A percentile compares a stretch with the other conserved stretches of the same genome.
Evolutionary conservation across 2,329 filamentous ascomycete species (phyloP).

Genomic region (Microdochium paspali): DNA sequence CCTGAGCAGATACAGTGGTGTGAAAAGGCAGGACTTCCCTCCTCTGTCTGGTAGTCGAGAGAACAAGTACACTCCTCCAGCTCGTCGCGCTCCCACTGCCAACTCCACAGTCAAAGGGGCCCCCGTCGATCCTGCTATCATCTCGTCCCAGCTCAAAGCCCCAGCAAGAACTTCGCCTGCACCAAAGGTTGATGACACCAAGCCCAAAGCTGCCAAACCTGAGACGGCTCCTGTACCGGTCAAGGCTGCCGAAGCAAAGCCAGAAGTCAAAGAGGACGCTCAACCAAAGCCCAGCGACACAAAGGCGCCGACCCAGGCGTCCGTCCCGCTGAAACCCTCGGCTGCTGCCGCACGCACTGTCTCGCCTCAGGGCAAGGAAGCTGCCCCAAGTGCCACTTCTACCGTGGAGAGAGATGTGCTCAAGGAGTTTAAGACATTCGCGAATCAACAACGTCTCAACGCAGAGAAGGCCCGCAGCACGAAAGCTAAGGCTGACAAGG

Average conservation of each 20-base stretch:
- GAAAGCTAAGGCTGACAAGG: constrained; percentile 67
- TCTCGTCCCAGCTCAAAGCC: constrained; percentile 67
- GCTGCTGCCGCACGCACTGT: constrained; percentile 31
- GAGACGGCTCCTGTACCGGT: constrained; percentile 11
- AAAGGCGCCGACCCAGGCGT: constrained; percentile 13
- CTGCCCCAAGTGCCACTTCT: constrained; percentile 42
- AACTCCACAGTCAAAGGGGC: constrained; percentile 67
- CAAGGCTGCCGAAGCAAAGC: constrained; percentile 22
- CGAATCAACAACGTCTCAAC: constrained; percentile 42
- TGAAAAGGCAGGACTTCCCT: constrained; percentile 66
- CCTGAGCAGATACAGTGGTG: constrained; percentile 70
- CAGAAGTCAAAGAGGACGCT: constrained; percentile 20
- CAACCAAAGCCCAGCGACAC: constrained; percentile 14
- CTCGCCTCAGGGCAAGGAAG: constrained; percentile 28
- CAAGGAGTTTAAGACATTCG: constrained; percentile 56
- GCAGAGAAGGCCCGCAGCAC: constrained; percentile 46
- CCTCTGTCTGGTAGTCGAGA: constrained; percentile 45
- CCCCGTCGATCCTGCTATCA: constrained; percentile 81
- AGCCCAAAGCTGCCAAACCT: constrained; percentile 13
- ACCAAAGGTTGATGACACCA: constrained; percentile 25
- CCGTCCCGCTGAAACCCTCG: constrained; percentile 19
- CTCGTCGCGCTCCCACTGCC: constrained; percentile 67
- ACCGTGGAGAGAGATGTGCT: constrained; percentile 55
- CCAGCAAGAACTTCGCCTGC: constrained; percentile 27
- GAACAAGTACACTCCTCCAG: constrained; percentile 84